Conservation (phyloP, 2,329 filamentous ascomycete species). For the Arthrobotrys sinensis region DNA sequence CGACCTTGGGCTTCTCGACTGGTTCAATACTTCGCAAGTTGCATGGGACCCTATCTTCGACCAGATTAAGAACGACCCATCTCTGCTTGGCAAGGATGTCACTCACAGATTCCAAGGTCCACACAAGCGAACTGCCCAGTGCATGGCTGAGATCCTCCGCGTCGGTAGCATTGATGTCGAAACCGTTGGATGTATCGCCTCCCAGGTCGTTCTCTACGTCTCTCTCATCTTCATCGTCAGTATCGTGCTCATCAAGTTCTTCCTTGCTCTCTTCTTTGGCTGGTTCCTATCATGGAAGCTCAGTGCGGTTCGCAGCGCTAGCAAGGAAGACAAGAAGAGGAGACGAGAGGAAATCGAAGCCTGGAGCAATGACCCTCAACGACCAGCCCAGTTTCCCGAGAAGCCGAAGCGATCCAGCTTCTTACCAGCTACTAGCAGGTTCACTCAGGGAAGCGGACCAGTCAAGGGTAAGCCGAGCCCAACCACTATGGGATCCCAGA, state of each 20-base stretch:
- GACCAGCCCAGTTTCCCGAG: constrained; percentile 80
- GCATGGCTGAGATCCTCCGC: constrained; percentile 93
- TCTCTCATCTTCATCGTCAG: constrained; percentile 92
- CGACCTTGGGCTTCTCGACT: constrained; percentile 87
- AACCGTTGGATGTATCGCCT: constrained; percentile 96
- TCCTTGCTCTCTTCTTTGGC: constrained; percentile 91
- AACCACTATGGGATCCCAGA: constrained; percentile 96
- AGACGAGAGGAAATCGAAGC: constrained; percentile 95
- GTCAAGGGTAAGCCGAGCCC: constrained; percentile 73
- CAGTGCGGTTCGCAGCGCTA: constrained; percentile 80
- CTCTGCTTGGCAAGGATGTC: constrained; percentile 86
- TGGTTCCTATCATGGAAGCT: constrained; percentile 89
- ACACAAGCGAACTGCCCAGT: constrained; percentile 87
- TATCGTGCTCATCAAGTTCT: constrained; percentile 87
- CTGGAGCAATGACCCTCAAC: constrained; percentile 98
- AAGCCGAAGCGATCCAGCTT: constrained; percentile 84
- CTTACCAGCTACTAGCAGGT: constrained; percentile 91
- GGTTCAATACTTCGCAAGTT: constrained; percentile 90
- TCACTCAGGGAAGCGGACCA: constrained; percentile 78
- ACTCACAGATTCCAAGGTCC: constrained; percentile 86
- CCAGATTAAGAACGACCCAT: constrained; percentile 79
- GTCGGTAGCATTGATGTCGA: constrained; percentile 96
- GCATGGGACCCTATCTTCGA: constrained; percentile 82
- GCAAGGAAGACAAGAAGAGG: constrained; percentile 88
- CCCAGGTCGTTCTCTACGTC: constrained; percentile 95